Evolutionary conservation across 2,329 filamentous ascomycete genomes (phyloP).

Genomic region (Sclerotinia nivalis): DNA sequence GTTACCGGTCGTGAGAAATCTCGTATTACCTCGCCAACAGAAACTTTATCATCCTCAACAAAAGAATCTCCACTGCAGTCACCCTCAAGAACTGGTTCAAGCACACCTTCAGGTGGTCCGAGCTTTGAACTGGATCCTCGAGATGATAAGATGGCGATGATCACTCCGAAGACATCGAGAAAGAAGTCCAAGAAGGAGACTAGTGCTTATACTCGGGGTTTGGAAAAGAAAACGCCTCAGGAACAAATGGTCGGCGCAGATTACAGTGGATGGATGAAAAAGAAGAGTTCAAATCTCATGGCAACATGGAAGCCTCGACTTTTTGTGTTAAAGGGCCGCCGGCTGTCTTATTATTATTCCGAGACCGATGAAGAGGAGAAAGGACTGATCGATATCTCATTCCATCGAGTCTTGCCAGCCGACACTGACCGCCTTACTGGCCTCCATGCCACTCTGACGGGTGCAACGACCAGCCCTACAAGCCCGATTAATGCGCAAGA

Average conservation of each 20-base stretch:
- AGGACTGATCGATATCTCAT: slow-evolving; percentile 95
- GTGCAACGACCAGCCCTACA: slow-evolving; percentile 69
- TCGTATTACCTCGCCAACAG: slow-evolving; percentile 53
- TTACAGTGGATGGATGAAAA: slow-evolving; percentile 99
- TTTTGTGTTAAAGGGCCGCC: slow-evolving; percentile 90
- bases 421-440: slow-evolving; percentile 89
- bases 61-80: slow-evolving; percentile 60
- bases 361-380: slow-evolving; percentile 91
- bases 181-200: slow-evolving; percentile 91
- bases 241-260: slow-evolving; percentile 86
- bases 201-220: slow-evolving; percentile 85
- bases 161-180: slow-evolving; percentile 49
- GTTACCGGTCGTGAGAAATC: slow-evolving; percentile 55
- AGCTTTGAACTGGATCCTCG: slow-evolving; percentile 81
- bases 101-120: slow-evolving; percentile 62
- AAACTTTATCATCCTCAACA: slow-evolving; percentile 46
- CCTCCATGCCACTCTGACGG: slow-evolving; percentile 87
- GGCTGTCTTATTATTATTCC: slow-evolving; percentile 93
- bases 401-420: slow-evolving; percentile 92
- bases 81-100: slow-evolving; percentile 75
- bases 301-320: slow-evolving; percentile 95
- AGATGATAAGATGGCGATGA: slow-evolving; percentile 59
- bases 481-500: slow-evolving; percentile 50
- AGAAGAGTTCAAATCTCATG: slow-evolving; percentile 94
- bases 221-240: slow-evolving; percentile 76